These are phyloP conservation scores for Antrodiella citrinella DNA, from an alignment of 768 basidiomycete genomes.

Conservation along the genomic window DNA sequence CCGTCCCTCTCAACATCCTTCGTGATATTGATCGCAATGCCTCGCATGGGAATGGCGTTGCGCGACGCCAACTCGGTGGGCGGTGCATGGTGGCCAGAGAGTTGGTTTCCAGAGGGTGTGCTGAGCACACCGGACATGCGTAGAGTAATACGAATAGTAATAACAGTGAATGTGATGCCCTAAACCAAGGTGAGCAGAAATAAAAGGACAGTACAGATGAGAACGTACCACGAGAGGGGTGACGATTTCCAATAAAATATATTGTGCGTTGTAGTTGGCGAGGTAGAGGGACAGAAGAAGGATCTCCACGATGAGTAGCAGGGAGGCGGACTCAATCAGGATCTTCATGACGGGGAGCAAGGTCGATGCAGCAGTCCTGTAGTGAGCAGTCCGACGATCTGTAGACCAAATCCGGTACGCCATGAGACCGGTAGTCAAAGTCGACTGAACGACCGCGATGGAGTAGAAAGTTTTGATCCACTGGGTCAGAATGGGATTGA, in stretches of 20 bases:
- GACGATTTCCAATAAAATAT: conserved; percentile 10
- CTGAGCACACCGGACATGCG: background rate
- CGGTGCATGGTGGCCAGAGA: background rate
- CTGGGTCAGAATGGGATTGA: conserved; percentile 10
- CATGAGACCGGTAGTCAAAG: conserved; percentile 11
- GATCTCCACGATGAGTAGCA: conserved; percentile 9
- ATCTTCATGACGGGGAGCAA: conserved; percentile 12
- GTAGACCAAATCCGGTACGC: conserved; percentile 12
- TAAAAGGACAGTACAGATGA: background rate
- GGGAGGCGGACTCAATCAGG: conserved; percentile 9
- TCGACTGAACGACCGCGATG: conserved; percentile 13
- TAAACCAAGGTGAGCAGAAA: background rate
- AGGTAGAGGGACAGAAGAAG: conserved; percentile 10
- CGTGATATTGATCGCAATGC: conserved; percentile 8
- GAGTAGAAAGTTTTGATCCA: conserved; percentile 13
- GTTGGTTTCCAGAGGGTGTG: background rate
- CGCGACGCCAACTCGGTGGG: background rate
- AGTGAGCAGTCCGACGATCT: conserved; percentile 4
- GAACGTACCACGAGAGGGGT: conserved; percentile 10
- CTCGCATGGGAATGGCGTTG: conserved; percentile 4
- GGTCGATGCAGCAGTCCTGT: conserved; percentile 8
- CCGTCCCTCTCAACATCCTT: conserved; percentile 6
- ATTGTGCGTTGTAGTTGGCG: conserved; percentile 12
- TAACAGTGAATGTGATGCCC: conserved; percentile 15
- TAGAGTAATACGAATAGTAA: conserved; percentile 10